phyloP scores from a whole-genome alignment of 228 moss, liverwort and hornwort genomes.

The Sphagnum fallax region DNA sequence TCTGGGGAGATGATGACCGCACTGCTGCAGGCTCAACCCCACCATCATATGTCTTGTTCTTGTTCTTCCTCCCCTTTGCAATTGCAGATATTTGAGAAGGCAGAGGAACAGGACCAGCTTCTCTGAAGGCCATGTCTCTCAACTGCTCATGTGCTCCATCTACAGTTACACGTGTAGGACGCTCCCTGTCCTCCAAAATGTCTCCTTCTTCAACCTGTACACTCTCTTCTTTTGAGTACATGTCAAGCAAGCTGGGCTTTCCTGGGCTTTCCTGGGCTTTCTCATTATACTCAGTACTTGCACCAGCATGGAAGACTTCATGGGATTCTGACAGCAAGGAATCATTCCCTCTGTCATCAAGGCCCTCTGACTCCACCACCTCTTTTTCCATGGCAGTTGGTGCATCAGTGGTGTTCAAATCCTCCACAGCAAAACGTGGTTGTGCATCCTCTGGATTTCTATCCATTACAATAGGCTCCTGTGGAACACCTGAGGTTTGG shows the following conservation, averaged over 20 bases:
- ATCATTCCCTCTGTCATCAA: slow-evolving; percentile 24
- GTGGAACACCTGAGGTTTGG: neutral
- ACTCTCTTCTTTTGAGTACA: slow-evolving; percentile 35
- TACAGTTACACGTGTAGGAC: slow-evolving; percentile 29
- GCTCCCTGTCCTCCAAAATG: slow-evolving; percentile 55
- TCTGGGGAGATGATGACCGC: slow-evolving; percentile 25
- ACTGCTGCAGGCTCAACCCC: slow-evolving; percentile 37
- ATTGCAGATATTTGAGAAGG: slow-evolving; percentile 51
- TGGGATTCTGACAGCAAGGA: slow-evolving; percentile 20
- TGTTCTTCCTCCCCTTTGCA: slow-evolving; percentile 80
- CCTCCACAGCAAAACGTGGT: slow-evolving; percentile 24
- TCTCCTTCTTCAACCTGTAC: slow-evolving; percentile 59
- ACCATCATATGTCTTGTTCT: slow-evolving; percentile 79
- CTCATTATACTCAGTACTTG: slow-evolving; percentile 22
- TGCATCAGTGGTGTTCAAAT: slow-evolving; percentile 15
- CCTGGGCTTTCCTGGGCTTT: slow-evolving; percentile 15
- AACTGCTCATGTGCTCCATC: slow-evolving; percentile 66
- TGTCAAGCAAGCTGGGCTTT: slow-evolving; percentile 14
- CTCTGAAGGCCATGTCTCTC: slow-evolving; percentile 49
- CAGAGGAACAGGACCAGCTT: slow-evolving; percentile 19
- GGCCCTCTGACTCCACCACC: slow-evolving; percentile 37
- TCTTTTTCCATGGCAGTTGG: slow-evolving; percentile 32
- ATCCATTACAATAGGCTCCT: neutral
- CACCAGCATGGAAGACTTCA: neutral
- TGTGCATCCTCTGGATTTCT: neutral